phyloP scores from a whole-genome alignment of 345 rosid species.

The Hibiscus tridactylites region DNA sequence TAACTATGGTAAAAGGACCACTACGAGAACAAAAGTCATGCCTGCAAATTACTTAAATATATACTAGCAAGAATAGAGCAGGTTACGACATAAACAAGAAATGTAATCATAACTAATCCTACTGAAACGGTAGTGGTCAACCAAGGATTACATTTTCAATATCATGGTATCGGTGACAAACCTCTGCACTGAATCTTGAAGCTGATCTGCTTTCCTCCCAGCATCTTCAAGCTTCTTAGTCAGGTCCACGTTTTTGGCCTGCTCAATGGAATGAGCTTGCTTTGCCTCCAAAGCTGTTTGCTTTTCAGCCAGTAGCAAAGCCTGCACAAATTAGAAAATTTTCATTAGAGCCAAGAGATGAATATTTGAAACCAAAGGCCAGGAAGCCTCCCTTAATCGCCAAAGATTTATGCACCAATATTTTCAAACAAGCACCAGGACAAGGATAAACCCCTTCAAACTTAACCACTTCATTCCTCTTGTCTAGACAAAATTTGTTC shows the following conservation, averaged over 20 bases:
- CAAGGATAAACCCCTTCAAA: background rate
- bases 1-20: background rate
- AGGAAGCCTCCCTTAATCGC: background rate
- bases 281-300: slow-evolving; percentile 56
- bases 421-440: background rate
- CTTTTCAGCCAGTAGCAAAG: slow-evolving; percentile 43
- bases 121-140: background rate
- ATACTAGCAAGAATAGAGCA: background rate
- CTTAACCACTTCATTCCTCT: background rate
- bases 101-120: background rate
- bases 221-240: slow-evolving; percentile 61
- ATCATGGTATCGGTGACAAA: slow-evolving; percentile 23
- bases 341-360: slow-evolving; percentile 7
- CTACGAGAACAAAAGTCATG: background rate
- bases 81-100: background rate
- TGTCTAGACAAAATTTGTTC: background rate
- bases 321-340: slow-evolving; percentile 33
- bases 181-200: slow-evolving; percentile 84
- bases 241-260: slow-evolving; percentile 55
- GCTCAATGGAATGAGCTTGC: slow-evolving; percentile 35
- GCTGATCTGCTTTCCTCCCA: slow-evolving; percentile 57
- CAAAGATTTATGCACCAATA: background rate
- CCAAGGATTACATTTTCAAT: background rate
- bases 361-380: background rate
- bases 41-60: background rate